Percentiles rank a stretch among this genome's conserved stretches.
phyloP scores from a whole-genome alignment of 139 green algal species.

The Coelastrella sp. region DNA sequence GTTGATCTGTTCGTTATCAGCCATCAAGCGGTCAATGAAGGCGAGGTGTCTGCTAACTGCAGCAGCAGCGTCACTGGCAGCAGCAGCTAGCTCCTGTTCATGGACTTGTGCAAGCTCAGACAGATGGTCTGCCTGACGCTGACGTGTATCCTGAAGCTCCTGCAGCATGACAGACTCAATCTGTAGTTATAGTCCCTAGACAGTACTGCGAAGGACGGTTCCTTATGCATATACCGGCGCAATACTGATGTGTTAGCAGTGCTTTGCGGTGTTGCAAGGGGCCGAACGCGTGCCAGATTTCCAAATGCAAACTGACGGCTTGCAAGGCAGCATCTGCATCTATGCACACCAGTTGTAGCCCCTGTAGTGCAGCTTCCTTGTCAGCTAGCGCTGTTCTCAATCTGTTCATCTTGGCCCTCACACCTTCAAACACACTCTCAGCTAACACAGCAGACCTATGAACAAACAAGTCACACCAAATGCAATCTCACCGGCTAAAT shows the following conservation, averaged over 20 bases:
- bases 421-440: slow-evolving; percentile 70
- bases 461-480: not conserved
- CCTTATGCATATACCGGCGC: no score
- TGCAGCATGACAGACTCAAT: slow-evolving; percentile 14
- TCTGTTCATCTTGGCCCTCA: slow-evolving; percentile 58
- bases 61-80: slow-evolving; percentile 57
- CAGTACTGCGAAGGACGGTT: no score
- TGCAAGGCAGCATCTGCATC: not conserved
- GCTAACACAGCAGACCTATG: slow-evolving; percentile 54
- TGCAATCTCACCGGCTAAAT: not conserved
- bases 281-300: not conserved
- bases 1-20: slow-evolving; percentile 66
- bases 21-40: slow-evolving; percentile 72
- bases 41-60: slow-evolving; percentile 63
- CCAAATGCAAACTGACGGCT: no score
- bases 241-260: not conserved
- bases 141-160: slow-evolving; percentile 51
- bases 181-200: no score
- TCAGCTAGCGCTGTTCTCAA: slow-evolving; percentile 56
- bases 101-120: not conserved
- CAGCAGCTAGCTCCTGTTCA: slow-evolving; percentile 33
- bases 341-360: slow-evolving; percentile 48
- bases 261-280: not conserved
- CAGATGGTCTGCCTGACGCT: slow-evolving; percentile 24
- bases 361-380: slow-evolving; percentile 40